Conservation (phyloP, 257 asterid genomes). For the Solanum bulbocastanum region DNA sequence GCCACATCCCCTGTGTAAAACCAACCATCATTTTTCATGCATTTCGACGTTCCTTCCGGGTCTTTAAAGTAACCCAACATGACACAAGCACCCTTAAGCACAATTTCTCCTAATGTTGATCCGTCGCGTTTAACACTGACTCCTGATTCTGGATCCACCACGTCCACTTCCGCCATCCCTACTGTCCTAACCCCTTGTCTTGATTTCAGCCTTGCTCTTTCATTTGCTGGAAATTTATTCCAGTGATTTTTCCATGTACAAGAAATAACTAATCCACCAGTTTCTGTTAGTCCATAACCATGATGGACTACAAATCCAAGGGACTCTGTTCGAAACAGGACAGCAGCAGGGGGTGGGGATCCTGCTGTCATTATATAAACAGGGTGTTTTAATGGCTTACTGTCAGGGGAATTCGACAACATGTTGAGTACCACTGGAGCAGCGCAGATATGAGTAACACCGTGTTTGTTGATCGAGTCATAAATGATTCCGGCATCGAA, state of each 20-base stretch:
- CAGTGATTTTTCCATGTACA: conserved; percentile 61
- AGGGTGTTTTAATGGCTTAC: conserved; percentile 16
- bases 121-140: conserved; percentile 47
- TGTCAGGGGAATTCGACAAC: conserved; percentile 28
- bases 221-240: conserved; percentile 50
- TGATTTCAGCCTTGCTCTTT: conserved; percentile 56
- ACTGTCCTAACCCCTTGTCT: conserved; percentile 59
- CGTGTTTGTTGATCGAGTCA: conserved; percentile 22
- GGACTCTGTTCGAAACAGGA: conserved; percentile 45
- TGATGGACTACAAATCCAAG: conserved; percentile 56
- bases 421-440: conserved; percentile 82
- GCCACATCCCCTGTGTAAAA: conserved; percentile 76
- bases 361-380: conserved; percentile 59
- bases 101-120: conserved; percentile 43
- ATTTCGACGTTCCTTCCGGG: conserved; percentile 37
- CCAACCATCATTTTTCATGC: conserved; percentile 57
- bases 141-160: conserved; percentile 37
- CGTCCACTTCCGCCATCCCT: conserved; percentile 47
- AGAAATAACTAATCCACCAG: conserved; percentile 48
- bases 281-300: conserved; percentile 78
- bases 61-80: conserved; percentile 69
- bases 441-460: conserved; percentile 79
- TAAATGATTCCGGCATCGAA: conserved; percentile 40
- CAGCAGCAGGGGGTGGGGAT: conserved; percentile 71
- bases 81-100: conserved; percentile 38